Evolutionary conservation across 257 asterid genomes (phyloP).

Genomic region (Verbascum thapsus): DNA sequence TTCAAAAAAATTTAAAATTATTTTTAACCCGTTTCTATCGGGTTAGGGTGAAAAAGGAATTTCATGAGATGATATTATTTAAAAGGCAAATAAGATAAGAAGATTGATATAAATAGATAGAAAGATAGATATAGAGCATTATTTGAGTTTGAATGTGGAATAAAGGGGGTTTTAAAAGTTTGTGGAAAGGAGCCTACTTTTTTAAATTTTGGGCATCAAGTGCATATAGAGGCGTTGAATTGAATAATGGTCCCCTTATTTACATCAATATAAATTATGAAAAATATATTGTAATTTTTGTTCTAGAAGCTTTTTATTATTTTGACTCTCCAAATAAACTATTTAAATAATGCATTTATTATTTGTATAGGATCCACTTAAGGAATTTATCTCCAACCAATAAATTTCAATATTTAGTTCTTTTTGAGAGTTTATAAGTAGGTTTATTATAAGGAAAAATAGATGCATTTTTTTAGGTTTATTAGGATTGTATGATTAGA

Average conservation of each 20-base stretch:
- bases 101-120: conserved; percentile 25
- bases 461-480: no score
- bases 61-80: background rate
- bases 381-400: no score
- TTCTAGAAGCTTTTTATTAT: no score
- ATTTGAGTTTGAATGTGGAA: conserved; percentile 43
- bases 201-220: conserved; percentile 34
- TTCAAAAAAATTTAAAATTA: no score
- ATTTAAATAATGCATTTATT: no score
- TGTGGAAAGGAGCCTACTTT: conserved; percentile 37
- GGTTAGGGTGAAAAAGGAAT: conserved; percentile 20
- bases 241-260: conserved; percentile 30
- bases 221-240: conserved; percentile 23
- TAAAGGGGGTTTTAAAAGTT: conserved; percentile 31
- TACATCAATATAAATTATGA: background rate
- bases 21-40: no score
- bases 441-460: no score
- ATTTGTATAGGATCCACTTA: no score
- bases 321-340: no score
- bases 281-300: background rate
- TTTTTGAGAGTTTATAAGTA: no score
- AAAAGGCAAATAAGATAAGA: background rate
- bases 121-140: conserved; percentile 17
- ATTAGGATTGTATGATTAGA: no score
- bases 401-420: no score